phyloP scores from a whole-genome alignment of 1,139 yeast species.

The Lodderomyces metapsilosis region DNA sequence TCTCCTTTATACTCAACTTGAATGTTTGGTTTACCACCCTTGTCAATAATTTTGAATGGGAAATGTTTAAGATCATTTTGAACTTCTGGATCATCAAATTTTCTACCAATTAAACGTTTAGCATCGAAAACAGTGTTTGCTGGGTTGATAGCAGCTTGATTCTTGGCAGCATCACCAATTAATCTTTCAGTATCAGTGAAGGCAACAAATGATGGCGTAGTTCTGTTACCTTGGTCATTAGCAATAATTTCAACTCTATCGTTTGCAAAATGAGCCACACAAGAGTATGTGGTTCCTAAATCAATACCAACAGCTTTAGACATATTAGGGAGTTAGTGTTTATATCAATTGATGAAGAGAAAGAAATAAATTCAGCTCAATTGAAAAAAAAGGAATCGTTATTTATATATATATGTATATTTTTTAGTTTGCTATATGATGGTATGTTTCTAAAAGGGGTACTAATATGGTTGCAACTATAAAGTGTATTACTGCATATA shows the following conservation, averaged over 20 bases:
- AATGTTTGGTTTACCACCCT: conserved; percentile 83
- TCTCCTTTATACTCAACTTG: conserved; percentile 95
- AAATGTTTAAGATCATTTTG: conserved; percentile 95
- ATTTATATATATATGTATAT: not conserved
- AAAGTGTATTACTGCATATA: conserved; percentile 1
- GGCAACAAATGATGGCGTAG: conserved; percentile 98
- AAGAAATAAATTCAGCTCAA: too few species aligned
- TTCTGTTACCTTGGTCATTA: conserved; percentile 60
- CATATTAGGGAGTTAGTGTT: conserved; percentile 26
- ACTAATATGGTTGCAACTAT: not conserved
- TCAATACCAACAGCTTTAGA: conserved; percentile 78
- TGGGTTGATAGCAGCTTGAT: conserved; percentile 98
- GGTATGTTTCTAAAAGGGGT: not conserved
- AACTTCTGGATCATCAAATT: conserved; percentile 84
- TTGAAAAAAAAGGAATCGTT: too few species aligned
- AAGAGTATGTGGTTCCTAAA: conserved; percentile 82
- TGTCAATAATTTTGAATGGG: conserved; percentile 93
- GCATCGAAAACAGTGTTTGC: conserved; percentile 96
- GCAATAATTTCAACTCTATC: conserved; percentile 68
- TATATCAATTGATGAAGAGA: not conserved
- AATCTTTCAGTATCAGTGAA: conserved; percentile 97
- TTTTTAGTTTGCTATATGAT: not conserved
- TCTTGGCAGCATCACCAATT: conserved; percentile 99
- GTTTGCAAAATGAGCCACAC: conserved; percentile 80
- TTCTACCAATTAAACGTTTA: conserved; percentile 97